A percentile compares a stretch with the other conserved stretches of the same genome.
Evolutionary conservation across 805 yeast genomes (phyloP).

Genomic region (Naumovozyma dairenensis): DNA sequence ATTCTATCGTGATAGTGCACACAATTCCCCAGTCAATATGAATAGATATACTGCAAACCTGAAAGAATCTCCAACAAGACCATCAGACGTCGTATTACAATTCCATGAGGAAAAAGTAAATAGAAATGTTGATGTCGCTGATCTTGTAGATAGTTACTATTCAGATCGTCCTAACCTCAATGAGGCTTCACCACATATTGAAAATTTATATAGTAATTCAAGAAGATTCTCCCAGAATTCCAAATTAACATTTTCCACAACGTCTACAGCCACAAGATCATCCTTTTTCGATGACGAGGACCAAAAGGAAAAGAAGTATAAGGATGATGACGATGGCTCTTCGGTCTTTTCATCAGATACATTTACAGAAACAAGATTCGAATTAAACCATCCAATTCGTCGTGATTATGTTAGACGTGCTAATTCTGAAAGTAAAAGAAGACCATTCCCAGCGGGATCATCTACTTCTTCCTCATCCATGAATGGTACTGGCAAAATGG

Average conservation of each 20-base stretch:
- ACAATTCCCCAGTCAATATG: constrained; percentile 36
- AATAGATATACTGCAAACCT: constrained; percentile 54
- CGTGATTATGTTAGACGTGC: constrained; percentile 39
- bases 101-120: constrained; percentile 33
- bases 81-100: constrained; percentile 40
- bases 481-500: constrained; percentile 75
- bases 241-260: constrained; percentile 14
- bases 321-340: constrained; percentile 39
- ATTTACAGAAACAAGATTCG: constrained; percentile 29
- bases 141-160: constrained; percentile 14
- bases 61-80: constrained; percentile 63
- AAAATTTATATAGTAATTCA: constrained; percentile 6
- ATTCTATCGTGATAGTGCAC: constrained; percentile 25
- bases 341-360: constrained; percentile 27
- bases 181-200: constrained; percentile 2
- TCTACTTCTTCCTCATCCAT: too few species aligned
- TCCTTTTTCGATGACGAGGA: constrained; percentile 10
- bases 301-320: constrained; percentile 36
- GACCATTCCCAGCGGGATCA: constrained; percentile 31
- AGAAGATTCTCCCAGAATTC: constrained; percentile 18
- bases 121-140: too few species aligned
- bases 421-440: constrained; percentile 58
- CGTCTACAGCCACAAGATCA: constrained; percentile 20
- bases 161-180: constrained; percentile 8
- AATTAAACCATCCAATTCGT: constrained; percentile 29